Evolutionary conservation across 2,329 filamentous ascomycete genomes (phyloP), one percentile per base, ranked within the genome.

Genomic region (Blastomyces emzantsi): DNA sequence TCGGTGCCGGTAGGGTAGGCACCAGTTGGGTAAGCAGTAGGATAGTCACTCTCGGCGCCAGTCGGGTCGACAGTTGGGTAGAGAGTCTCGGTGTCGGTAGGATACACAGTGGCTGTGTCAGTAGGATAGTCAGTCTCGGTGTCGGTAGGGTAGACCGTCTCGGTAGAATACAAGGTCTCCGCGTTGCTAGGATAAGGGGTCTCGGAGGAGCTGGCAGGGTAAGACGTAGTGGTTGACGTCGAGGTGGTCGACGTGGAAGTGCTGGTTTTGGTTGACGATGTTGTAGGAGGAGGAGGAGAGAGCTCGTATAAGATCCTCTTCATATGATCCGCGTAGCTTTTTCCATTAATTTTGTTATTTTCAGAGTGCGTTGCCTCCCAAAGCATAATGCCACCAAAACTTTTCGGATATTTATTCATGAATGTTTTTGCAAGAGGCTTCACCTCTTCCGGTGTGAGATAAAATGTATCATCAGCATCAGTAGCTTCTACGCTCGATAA

Each of bases 311-410:
- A 55, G 2, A 66, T 19, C 19, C 56, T 30, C 60, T 70, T 70
- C 15, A 70, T 66, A 51, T 63, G 65, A 33, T 68, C 64, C 15
- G 68, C 65, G 60, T 66, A 70, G 57, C 63, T 63, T 39, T 62
- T 45, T 11, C 62, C 62, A 39, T 62, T 55, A 17, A 63, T 60
- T 15, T 61, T 58, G 47, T 70, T 70, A 17, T 65, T 63, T 13
- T 67, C 64, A 9, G 68, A 69, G 5, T 62, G 55, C 3, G 67
- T 70, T 9, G 64, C 66, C 63, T 64, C 57, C 54, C 68, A 67
- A 11, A 86, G 70, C 83, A 85, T 86, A 51, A 85, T 75, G 73
- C 84, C 84, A 51, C 82, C 84, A 66, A 86, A 86, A 1, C 72
- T 73, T 28, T 74, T 63, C 1, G 75, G 72, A 64, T 77, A 75